Conservation (phyloP, 805 yeast genomes). For the Lachancea quebecensis region DNA sequence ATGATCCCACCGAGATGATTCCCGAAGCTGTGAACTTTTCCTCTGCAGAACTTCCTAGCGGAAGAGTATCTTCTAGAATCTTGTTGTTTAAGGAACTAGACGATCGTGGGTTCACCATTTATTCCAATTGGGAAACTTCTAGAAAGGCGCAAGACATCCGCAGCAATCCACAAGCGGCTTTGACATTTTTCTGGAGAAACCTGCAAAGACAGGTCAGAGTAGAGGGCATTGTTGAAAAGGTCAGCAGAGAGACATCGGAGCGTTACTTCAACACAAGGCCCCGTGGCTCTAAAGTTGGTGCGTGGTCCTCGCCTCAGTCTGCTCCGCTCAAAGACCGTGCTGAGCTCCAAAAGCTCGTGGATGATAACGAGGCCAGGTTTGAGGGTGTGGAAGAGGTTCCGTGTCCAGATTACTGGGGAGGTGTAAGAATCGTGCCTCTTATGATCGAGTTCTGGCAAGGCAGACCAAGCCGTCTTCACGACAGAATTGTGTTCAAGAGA, state of each 20-base stretch:
- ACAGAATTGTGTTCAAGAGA: conserved; percentile 69
- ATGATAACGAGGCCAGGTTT: conserved; percentile 47
- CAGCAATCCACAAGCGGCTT: conserved; percentile 71
- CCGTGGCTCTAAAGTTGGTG: conserved; percentile 88
- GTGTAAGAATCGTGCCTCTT: conserved; percentile 76
- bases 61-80: conserved; percentile 79
- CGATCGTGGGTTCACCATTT: conserved; percentile 72
- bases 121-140: conserved; percentile 86
- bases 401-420: conserved; percentile 96
- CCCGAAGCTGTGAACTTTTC: conserved; percentile 87
- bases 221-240: conserved; percentile 76
- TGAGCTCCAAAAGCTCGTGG: conserved; percentile 51
- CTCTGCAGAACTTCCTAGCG: conserved; percentile 82
- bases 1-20: conserved; percentile 44
- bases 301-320: conserved; percentile 94
- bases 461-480: conserved; percentile 81
- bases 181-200: conserved; percentile 88
- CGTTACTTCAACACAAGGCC: conserved; percentile 84
- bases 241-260: conserved; percentile 64
- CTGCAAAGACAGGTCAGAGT: conserved; percentile 89
- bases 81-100: conserved; percentile 89
- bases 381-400: conserved; percentile 61
- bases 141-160: conserved; percentile 69
- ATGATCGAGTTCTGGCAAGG: conserved; percentile 99
- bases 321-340: conserved; percentile 49